A percentile compares a stretch with the other conserved stretches of the same genome.
These are phyloP conservation scores for Tetrahymena elliotti DNA, from an alignment of 73 alveolate species.

Conservation along the genomic window DNA sequence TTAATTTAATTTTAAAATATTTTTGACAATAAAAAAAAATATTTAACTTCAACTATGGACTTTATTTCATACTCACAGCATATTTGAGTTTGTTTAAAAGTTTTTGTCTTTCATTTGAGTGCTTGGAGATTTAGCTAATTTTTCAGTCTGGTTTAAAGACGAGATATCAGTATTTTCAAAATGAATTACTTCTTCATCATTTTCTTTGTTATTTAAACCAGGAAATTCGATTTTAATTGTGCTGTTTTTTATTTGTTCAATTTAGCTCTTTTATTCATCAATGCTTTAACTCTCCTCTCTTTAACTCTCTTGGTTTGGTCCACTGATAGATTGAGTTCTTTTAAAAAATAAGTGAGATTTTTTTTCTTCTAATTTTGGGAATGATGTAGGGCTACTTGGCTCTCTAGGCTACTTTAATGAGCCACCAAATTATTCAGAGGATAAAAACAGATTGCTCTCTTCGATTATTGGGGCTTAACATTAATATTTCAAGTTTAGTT, in stretches of 20 bases:
- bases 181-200: neutral
- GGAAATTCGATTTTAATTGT: neutral
- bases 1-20: too few species aligned
- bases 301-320: neutral
- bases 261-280: neutral
- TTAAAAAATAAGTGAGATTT: neutral
- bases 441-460: neutral
- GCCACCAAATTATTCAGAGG: neutral
- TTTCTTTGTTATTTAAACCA: neutral
- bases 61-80: neutral
- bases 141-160: neutral
- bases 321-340: neutral
- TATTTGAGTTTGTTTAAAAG: neutral
- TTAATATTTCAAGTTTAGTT: neutral
- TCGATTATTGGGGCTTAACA: neutral
- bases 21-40: too few species aligned
- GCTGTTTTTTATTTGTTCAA: neutral
- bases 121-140: neutral
- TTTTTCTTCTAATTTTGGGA: neutral
- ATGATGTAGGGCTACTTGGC: neutral
- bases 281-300: neutral
- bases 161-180: neutral
- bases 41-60: too few species aligned
- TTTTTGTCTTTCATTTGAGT: neutral
- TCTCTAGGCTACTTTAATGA: neutral